Conservation (phyloP, 176 grass and related monocot species). For the Elaeis guineensis region DNA sequence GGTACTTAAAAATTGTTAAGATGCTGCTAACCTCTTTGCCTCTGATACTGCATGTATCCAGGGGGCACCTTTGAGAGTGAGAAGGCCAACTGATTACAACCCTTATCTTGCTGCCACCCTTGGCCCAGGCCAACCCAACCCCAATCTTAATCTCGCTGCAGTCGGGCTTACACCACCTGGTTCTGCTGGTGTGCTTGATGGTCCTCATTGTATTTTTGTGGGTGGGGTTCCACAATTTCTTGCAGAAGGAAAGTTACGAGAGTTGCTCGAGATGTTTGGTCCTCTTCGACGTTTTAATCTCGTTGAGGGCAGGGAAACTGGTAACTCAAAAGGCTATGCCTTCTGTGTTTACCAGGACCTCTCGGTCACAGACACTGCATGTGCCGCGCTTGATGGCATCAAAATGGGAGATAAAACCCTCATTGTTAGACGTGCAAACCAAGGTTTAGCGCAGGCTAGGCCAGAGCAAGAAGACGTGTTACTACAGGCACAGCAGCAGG, state of each 20-base stretch:
- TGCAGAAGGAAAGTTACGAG: slow-evolving; percentile 80
- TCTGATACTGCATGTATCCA: neutral
- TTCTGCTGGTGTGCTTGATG: slow-evolving; percentile 86
- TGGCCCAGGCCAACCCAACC: slow-evolving; percentile 82
- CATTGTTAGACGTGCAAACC: slow-evolving; percentile 84
- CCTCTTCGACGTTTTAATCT: slow-evolving; percentile 85
- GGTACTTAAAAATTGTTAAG: no score
- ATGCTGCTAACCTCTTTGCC: no score
- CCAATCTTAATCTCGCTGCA: slow-evolving; percentile 87
- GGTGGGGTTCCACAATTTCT: slow-evolving; percentile 93
- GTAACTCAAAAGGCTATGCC: slow-evolving; percentile 94
- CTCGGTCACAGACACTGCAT: slow-evolving; percentile 79
- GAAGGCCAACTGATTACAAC: slow-evolving; percentile 90
- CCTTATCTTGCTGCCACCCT: slow-evolving; percentile 85
- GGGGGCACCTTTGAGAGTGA: slow-evolving; percentile 82
- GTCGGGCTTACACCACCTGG: slow-evolving; percentile 84
- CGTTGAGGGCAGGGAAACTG: slow-evolving; percentile 91
- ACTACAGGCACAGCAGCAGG: slow-evolving; percentile 80
- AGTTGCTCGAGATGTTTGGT: slow-evolving; percentile 87
- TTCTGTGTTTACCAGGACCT: slow-evolving; percentile 96
- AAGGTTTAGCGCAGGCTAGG: slow-evolving; percentile 74
- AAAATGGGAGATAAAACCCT: slow-evolving; percentile 99
- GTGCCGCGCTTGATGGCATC: slow-evolving; percentile 91
- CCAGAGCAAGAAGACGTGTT: slow-evolving; percentile 83
- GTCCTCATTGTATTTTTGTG: slow-evolving; percentile 86